A percentile compares a stretch with the other conserved stretches of the same genome.
Conservation (phyloP, 306 rosid species). For the Vicia faba region DNA sequence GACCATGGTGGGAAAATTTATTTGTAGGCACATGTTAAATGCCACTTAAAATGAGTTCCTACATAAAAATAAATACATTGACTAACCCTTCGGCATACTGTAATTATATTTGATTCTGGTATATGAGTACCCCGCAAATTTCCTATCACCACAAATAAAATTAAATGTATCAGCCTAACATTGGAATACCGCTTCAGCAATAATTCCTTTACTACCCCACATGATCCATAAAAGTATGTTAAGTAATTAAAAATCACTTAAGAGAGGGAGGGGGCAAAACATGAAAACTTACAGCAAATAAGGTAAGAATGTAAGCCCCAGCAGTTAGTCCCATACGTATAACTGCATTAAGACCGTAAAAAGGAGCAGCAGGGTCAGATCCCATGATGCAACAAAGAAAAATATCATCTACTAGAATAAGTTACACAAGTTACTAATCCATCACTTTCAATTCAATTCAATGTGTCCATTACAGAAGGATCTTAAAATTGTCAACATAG, state of each 20-base stretch:
- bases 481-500: slow-evolving; percentile 12
- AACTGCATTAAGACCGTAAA: slow-evolving; percentile 73
- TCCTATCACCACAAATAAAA: slow-evolving; percentile 60
- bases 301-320: slow-evolving; percentile 89
- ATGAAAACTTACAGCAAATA: slow-evolving; percentile 81
- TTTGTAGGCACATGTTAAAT: neutral
- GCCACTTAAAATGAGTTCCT: slow-evolving; percentile 10
- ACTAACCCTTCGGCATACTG: slow-evolving; percentile 91
- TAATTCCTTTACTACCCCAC: slow-evolving; percentile 85
- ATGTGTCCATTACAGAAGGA: slow-evolving; percentile 23
- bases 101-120: slow-evolving; percentile 75
- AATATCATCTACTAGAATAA: slow-evolving; percentile 20
- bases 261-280: slow-evolving; percentile 3
- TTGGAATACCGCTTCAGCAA: slow-evolving; percentile 69
- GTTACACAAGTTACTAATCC: slow-evolving; percentile 26
- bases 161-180: slow-evolving; percentile 31
- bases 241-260: slow-evolving; percentile 4
- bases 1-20: neutral
- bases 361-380: slow-evolving; percentile 39
- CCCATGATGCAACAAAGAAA: slow-evolving; percentile 16
- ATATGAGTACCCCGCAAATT: slow-evolving; percentile 61
- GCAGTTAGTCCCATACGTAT: slow-evolving; percentile 98
- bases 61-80: slow-evolving; percentile 1
- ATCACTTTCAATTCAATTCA: slow-evolving; percentile 26
- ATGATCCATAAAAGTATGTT: slow-evolving; percentile 83